Evolutionary conservation across 2,329 filamentous ascomycete genomes (phyloP).

Genomic region (Stachybotrys chartarum): DNA sequence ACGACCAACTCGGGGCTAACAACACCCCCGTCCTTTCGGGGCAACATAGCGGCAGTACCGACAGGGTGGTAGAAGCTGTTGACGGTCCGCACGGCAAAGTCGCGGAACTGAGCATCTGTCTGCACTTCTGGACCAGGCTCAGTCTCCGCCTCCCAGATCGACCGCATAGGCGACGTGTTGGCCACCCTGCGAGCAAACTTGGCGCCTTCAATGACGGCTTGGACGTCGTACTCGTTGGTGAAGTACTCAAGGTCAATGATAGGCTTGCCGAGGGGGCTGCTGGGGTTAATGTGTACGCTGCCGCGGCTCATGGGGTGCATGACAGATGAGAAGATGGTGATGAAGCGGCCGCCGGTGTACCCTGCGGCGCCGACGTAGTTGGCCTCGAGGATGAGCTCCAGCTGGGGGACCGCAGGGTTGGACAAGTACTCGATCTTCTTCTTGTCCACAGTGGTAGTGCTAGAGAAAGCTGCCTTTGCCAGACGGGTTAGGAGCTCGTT

Average conservation of each 20-base stretch:
- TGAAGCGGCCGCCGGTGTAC: conserved; percentile 22
- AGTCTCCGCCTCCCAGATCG: conserved; percentile 23
- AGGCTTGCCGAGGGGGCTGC: conserved; percentile 10
- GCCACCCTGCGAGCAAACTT: conserved; percentile 25
- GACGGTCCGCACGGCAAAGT: conserved; percentile 10
- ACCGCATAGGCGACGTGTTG: conserved; percentile 20
- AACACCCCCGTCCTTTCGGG: conserved; percentile 35
- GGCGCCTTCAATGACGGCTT: conserved; percentile 20
- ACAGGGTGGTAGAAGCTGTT: conserved; percentile 26
- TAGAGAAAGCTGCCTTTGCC: conserved; percentile 13
- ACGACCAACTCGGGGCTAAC: conserved; percentile 36
- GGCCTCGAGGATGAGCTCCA: conserved; percentile 20
- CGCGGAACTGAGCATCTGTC: conserved; percentile 9
- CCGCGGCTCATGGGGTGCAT: conserved; percentile 48
- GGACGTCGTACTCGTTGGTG: conserved; percentile 19
- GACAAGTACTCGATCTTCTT: conserved; percentile 32
- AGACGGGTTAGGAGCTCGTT: background rate
- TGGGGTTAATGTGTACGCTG: conserved; percentile 13
- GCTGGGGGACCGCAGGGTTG: conserved; percentile 15
- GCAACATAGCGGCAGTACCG: conserved; percentile 40
- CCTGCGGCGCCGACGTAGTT: conserved; percentile 21
- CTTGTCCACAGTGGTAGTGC: conserved; percentile 21
- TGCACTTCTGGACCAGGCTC: conserved; percentile 17
- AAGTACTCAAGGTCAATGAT: conserved; percentile 16
- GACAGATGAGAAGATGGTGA: conserved; percentile 47